phyloP scores from a whole-genome alignment of 2,329 filamentous ascomycete species.

The Nemania sp. region DNA sequence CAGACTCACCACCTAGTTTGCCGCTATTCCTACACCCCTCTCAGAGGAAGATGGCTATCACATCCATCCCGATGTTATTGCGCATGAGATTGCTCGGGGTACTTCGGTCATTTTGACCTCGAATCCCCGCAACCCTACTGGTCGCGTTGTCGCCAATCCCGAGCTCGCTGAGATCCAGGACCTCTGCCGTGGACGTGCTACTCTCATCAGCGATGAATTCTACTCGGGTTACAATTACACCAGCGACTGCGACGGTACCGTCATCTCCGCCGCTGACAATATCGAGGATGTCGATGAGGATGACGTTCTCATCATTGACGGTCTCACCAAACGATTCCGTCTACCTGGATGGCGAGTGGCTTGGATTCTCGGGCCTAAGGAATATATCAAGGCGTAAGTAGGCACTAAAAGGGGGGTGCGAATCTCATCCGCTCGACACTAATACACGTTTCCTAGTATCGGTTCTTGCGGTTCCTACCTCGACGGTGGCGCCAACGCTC shows the following conservation, averaged over 20 bases:
- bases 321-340: conserved; percentile 94
- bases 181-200: conserved; percentile 86
- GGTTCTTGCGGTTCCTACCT: conserved; percentile 92
- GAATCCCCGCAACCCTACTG: conserved; percentile 93
- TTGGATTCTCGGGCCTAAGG: conserved; percentile 94
- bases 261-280: conserved; percentile 87
- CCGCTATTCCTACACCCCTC: conserved; percentile 82
- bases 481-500: conserved; percentile 90
- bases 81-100: conserved; percentile 84
- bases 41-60: conserved; percentile 86
- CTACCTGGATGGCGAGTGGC: conserved; percentile 95
- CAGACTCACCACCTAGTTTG: conserved; percentile 59
- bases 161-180: conserved; percentile 91
- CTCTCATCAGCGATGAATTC: conserved; percentile 94
- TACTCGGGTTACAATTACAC: conserved; percentile 97
- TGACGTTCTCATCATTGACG: conserved; percentile 92
- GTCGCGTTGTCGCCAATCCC: conserved; percentile 80
- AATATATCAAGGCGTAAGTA: conserved; percentile 82
- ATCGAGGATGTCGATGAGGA: conserved; percentile 87
- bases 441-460: conserved; percentile 53
- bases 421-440: not conserved
- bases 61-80: conserved; percentile 90
- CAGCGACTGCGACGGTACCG: conserved; percentile 84
- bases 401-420: no score
- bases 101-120: conserved; percentile 90